Conservation (phyloP, 2,329 filamentous ascomycete species). For the Sclerotinia minor region DNA sequence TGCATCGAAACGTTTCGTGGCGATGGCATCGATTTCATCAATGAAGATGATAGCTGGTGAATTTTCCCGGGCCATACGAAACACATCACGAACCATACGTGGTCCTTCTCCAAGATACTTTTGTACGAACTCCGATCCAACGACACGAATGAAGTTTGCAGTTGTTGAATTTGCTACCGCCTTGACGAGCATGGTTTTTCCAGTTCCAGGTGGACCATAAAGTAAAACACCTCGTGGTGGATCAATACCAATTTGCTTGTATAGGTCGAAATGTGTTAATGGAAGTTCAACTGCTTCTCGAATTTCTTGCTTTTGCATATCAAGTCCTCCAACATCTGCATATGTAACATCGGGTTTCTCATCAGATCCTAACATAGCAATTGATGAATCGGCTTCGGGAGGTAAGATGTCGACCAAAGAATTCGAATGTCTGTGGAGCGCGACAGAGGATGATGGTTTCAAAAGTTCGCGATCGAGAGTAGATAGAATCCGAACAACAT, state of each 20-base stretch:
- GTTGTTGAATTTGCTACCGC: conserved; percentile 98
- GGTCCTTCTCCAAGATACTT: conserved; percentile 98
- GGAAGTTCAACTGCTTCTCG: conserved; percentile 96
- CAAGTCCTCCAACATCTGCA: conserved; percentile 92
- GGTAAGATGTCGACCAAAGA: conserved; percentile 97
- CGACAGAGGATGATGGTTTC: conserved; percentile 96
- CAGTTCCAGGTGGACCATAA: conserved; percentile 92
- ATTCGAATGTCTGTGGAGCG: conserved; percentile 96
- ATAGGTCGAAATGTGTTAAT: conserved; percentile 95
- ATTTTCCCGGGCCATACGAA: conserved; percentile 98
- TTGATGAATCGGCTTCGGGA: conserved; percentile 97
- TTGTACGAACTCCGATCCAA: conserved; percentile 97
- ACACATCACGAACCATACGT: conserved; percentile 98
- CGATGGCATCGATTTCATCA: conserved; percentile 98
- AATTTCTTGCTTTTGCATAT: conserved; percentile 99
- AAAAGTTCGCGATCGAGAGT: conserved; percentile 97
- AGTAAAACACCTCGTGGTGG: conserved; percentile 93
- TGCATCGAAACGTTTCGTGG: conserved; percentile 98
- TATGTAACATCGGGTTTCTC: conserved; percentile 99
- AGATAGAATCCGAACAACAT: conserved; percentile 96
- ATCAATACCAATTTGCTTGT: conserved; percentile 99
- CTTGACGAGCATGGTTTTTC: conserved; percentile 98
- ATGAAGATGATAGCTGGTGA: conserved; percentile 99
- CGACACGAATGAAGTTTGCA: conserved; percentile 96
- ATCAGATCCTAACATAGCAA: conserved; percentile 93